Percentiles rank a stretch among this genome's conserved stretches.
phyloP scores from a whole-genome alignment of 176 grass and related monocot species.

The Poa pratensis region DNA sequence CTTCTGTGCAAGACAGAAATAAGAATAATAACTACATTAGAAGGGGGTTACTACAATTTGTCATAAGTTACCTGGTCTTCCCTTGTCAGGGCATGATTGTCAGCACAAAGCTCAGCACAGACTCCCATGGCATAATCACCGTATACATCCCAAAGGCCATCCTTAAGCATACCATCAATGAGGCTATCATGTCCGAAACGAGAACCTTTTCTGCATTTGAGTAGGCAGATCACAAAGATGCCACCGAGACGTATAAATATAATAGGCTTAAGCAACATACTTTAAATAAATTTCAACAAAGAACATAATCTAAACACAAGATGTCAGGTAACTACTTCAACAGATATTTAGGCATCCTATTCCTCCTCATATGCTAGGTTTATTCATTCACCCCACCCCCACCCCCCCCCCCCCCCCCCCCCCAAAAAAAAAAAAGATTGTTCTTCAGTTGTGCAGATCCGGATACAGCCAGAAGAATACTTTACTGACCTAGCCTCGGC shows the following conservation, averaged over 20 bases:
- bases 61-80: constrained; percentile 73
- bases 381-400: too few relatives aligned
- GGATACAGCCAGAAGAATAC: constrained; percentile 11
- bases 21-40: not conserved
- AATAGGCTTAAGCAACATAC: not conserved
- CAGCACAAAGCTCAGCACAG: constrained; percentile 92
- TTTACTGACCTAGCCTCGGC: constrained; percentile 75
- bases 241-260: not conserved
- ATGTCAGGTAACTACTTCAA: not conserved
- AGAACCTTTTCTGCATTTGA: constrained; percentile 84
- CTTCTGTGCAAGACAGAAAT: not conserved
- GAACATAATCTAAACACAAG: not conserved
- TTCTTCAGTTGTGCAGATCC: not conserved
- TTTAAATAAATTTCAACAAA: not conserved
- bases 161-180: constrained; percentile 90
- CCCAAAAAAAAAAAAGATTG: not conserved
- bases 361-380: not conserved
- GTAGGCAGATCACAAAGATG: not conserved
- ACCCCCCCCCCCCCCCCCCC: too few relatives aligned
- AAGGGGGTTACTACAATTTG: not conserved
- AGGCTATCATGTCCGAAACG: constrained; percentile 90
- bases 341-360: not conserved
- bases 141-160: constrained; percentile 94
- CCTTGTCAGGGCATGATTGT: constrained; percentile 80
- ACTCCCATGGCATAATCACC: constrained; percentile 87